Conservation (phyloP, 1,284 basidiomycete genomes). For the Athelia psychrophila region DNA sequence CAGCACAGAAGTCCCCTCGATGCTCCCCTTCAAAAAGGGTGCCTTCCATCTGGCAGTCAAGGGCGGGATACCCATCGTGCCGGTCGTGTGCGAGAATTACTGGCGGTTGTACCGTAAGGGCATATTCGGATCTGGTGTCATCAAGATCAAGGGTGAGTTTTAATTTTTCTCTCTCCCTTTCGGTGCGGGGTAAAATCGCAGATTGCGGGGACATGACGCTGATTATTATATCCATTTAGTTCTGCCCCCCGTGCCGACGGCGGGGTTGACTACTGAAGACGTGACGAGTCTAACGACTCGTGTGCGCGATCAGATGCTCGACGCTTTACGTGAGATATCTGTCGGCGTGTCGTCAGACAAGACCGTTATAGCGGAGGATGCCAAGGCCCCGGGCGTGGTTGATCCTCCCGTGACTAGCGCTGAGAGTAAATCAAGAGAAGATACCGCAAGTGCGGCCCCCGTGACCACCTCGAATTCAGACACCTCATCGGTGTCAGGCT, state of each 20-base stretch:
- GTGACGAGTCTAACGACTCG: constrained; percentile 58
- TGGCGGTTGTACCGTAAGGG: constrained; percentile 80
- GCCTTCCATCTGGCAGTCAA: constrained; percentile 96
- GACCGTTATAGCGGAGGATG: constrained; percentile 14
- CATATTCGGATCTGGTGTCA: constrained; percentile 73
- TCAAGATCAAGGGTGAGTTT: constrained; percentile 85
- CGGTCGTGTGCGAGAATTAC: constrained; percentile 95
- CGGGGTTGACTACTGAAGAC: constrained; percentile 65
- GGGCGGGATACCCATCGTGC: constrained; percentile 85
- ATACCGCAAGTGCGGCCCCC: not conserved
- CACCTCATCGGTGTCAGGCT: constrained; percentile 10
- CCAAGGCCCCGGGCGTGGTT: constrained; percentile 8
- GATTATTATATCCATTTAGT: constrained; percentile 40
- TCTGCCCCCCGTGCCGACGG: constrained; percentile 74
- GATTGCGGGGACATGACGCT: constrained; percentile 7
- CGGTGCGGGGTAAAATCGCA: constrained; percentile 3
- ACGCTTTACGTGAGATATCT: constrained; percentile 66
- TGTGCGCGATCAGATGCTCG: constrained; percentile 74
- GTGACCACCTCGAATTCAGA: constrained; percentile 3
- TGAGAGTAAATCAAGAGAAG: constrained; percentile 3
- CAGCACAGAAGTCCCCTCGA: constrained; percentile 56
- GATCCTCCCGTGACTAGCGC: constrained; percentile 6
- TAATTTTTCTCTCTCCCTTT: too few relatives aligned
- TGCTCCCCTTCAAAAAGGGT: constrained; percentile 96
- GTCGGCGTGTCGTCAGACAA: constrained; percentile 32